Conservation (phyloP, 2,329 filamentous ascomycete species). For the Beauveria bassiana region DNA sequence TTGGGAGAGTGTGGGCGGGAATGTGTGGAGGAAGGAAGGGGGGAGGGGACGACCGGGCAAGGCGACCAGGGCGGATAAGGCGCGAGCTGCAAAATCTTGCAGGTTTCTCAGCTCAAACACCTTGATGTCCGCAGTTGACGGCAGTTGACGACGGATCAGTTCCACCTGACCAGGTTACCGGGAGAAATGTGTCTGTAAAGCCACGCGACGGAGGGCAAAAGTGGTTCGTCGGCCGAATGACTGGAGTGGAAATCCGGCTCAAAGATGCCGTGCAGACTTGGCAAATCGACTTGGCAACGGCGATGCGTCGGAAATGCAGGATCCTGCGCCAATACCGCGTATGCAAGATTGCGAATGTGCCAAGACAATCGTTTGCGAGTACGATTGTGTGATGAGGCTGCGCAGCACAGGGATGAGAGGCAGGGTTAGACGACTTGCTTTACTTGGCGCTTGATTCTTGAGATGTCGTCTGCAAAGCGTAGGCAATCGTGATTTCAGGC, state of each 20-base stretch:
- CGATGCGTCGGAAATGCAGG: not conserved
- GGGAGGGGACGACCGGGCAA: not conserved
- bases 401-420: not conserved
- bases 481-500: not conserved
- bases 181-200: not conserved
- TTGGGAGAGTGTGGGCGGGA: not conserved
- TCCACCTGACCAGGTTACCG: not conserved
- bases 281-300: conserved; percentile 1
- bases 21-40: not conserved
- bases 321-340: not conserved
- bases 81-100: conserved; percentile 6
- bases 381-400: not conserved
- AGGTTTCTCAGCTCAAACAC: conserved; percentile 7
- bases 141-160: not conserved
- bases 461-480: not conserved
- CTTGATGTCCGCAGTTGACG: conserved; percentile 7
- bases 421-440: not conserved
- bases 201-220: not conserved
- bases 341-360: conserved; percentile 2
- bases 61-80: not conserved
- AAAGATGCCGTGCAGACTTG: conserved; percentile 7
- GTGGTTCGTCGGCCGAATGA: not conserved
- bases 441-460: not conserved
- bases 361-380: not conserved
- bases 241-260: conserved; percentile 1